A percentile compares a stretch with the other conserved stretches of the same genome.
phyloP scores from a whole-genome alignment of 495 filamentous ascomycete species.

The Hyaloscypha variabilis region DNA sequence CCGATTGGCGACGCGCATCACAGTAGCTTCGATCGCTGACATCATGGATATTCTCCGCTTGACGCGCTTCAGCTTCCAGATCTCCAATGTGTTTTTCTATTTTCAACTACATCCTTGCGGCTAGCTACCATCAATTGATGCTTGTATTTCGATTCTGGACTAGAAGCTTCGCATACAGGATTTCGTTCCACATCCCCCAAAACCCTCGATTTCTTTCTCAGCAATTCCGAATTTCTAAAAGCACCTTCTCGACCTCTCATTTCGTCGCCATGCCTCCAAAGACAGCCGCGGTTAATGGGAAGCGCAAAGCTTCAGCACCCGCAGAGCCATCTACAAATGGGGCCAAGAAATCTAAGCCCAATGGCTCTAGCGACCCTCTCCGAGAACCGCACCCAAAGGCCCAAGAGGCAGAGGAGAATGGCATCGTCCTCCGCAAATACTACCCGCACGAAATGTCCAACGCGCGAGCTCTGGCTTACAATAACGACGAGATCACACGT shows the following conservation, averaged over 20 bases:
- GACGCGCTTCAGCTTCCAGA: not conserved
- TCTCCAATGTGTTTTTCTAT: not conserved
- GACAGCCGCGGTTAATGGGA: conserved; percentile 14
- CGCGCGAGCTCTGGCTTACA: conserved; percentile 72
- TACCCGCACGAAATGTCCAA: conserved; percentile 88
- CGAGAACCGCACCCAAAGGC: conserved; percentile 43
- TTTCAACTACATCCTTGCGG: not conserved
- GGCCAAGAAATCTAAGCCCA: conserved; percentile 16
- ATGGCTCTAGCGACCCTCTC: conserved; percentile 33
- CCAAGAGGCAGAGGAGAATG: conserved; percentile 60
- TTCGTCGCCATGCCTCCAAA: conserved; percentile 6
- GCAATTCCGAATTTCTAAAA: not conserved
- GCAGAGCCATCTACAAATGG: conserved; percentile 6
- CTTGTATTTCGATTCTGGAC: not conserved
- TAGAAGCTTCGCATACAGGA: not conserved
- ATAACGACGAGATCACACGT: conserved; percentile 61
- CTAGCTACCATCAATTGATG: not conserved
- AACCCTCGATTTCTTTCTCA: not conserved
- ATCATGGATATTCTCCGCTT: not conserved
- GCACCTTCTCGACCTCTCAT: not conserved
- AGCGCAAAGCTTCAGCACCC: conserved; percentile 22
- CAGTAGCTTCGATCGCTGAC: conserved; percentile 8
- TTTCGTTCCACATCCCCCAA: not conserved
- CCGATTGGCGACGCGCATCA: not conserved
- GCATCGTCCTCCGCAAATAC: conserved; percentile 75